Evolutionary conservation across 306 rosid genomes (phyloP).

Genomic region (Lathyrus sativus): DNA sequence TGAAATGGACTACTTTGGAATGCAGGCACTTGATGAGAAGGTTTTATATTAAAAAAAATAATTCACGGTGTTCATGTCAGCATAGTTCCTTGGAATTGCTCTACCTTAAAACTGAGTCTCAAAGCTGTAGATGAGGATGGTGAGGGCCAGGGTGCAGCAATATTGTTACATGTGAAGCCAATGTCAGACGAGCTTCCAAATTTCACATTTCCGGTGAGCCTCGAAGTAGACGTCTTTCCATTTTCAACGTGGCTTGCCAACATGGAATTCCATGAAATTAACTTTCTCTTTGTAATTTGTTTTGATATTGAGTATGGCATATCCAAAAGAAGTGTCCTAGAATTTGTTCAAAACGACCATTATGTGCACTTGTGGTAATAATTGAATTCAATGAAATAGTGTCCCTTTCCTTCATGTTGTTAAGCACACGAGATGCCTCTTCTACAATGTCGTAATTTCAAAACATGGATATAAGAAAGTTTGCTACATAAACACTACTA

Average conservation of each 20-base stretch:
- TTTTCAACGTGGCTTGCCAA: conserved; percentile 70
- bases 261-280: conserved; percentile 93
- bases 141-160: too few relatives aligned
- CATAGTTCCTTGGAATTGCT: too few relatives aligned
- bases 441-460: conserved; percentile 56
- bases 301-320: conserved; percentile 51
- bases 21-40: too few relatives aligned
- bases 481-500: conserved; percentile 66
- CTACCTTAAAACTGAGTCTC: too few relatives aligned
- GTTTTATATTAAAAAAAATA: too few relatives aligned
- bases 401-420: conserved; percentile 69
- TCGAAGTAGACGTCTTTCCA: too few relatives aligned
- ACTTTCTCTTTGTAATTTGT: conserved; percentile 67
- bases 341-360: conserved; percentile 61
- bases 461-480: conserved; percentile 77
- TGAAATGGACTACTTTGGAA: too few relatives aligned
- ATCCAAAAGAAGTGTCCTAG: conserved; percentile 55
- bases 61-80: too few relatives aligned
- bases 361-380: conserved; percentile 65
- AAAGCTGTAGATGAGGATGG: too few relatives aligned
- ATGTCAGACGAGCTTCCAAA: too few relatives aligned
- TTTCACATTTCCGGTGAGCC: too few relatives aligned
- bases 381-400: conserved; percentile 92
- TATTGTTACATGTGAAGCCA: too few relatives aligned
- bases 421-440: conserved; percentile 67